These are phyloP conservation scores for Aureoboletus auriporus DNA, from an alignment of 768 basidiomycete species.

Conservation along the genomic window DNA sequence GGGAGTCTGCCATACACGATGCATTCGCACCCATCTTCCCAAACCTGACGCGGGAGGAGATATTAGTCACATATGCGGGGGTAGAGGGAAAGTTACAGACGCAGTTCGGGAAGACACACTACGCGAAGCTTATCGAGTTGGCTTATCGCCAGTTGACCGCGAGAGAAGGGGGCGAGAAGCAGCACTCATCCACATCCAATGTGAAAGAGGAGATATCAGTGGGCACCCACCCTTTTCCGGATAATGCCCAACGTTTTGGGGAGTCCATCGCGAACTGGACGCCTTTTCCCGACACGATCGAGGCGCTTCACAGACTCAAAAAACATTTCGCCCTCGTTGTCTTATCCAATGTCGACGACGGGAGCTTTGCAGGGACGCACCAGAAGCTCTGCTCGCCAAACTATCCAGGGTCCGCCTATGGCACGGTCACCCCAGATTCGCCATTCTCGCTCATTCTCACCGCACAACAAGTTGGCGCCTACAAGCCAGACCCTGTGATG, in stretches of 20 bases:
- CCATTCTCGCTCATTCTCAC: constrained; percentile 66
- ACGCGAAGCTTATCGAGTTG: constrained; percentile 55
- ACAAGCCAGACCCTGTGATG: constrained; percentile 57
- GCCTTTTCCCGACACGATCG: constrained; percentile 61
- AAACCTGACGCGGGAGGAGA: constrained; percentile 30
- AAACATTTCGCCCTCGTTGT: constrained; percentile 66
- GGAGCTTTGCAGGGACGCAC: constrained; percentile 59
- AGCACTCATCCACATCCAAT: constrained; percentile 11
- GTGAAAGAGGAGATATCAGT: not conserved
- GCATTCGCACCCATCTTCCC: constrained; percentile 35
- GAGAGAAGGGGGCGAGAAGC: constrained; percentile 15
- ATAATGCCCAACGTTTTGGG: constrained; percentile 49
- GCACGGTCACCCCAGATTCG: constrained; percentile 40
- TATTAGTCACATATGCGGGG: constrained; percentile 45
- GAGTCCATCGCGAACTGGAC: constrained; percentile 59
- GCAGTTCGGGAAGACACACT: constrained; percentile 55
- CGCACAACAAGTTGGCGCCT: constrained; percentile 68
- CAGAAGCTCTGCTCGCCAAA: constrained; percentile 36
- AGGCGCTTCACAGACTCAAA: constrained; percentile 56
- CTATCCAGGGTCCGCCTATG: constrained; percentile 31
- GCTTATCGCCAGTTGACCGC: constrained; percentile 32
- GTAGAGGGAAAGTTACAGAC: constrained; percentile 57
- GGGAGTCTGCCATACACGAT: constrained; percentile 65
- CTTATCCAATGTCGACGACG: constrained; percentile 71
- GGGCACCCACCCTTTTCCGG: not conserved